A percentile compares a stretch with the other conserved stretches of the same genome.
Conservation (phyloP, 1,139 yeast species). For the Arxiozyma bovina region DNA sequence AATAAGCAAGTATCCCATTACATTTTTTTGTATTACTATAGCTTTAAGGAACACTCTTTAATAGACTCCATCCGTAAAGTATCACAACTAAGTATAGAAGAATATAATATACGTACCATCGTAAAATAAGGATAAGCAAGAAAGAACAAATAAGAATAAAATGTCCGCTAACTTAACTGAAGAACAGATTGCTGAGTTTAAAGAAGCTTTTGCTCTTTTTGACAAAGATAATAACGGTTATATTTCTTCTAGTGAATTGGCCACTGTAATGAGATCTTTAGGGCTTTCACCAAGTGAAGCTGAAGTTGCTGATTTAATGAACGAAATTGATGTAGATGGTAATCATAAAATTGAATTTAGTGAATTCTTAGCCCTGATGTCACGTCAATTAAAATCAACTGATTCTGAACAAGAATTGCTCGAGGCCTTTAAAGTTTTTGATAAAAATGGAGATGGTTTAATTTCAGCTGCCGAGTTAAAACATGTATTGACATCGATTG, state of each 20-base stretch:
- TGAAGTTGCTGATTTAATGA: conserved; percentile 91
- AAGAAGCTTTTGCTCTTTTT: conserved; percentile 93
- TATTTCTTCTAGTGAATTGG: conserved; percentile 90
- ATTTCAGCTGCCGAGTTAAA: conserved; percentile 94
- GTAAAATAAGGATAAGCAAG: background rate
- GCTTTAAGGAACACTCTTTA: background rate
- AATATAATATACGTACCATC: too few species aligned
- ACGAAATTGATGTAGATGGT: conserved; percentile 91
- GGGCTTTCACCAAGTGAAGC: conserved; percentile 96
- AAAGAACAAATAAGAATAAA: background rate
- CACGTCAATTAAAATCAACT: conserved; percentile 92
- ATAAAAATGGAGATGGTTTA: conserved; percentile 85
- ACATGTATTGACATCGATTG: conserved; percentile 93
- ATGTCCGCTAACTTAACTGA: conserved; percentile 77
- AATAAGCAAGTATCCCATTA: too few species aligned
- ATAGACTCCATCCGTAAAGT: background rate
- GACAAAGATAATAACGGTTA: conserved; percentile 96
- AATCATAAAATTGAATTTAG: conserved; percentile 93
- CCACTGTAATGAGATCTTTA: conserved; percentile 95
- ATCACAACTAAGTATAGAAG: background rate
- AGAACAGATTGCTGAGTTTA: conserved; percentile 93
- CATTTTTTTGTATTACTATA: background rate
- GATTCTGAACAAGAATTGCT: conserved; percentile 95
- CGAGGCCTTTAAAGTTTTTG: conserved; percentile 93
- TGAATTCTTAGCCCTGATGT: conserved; percentile 59